These are phyloP conservation scores for Strobilomyces confusus DNA, from an alignment of 768 basidiomycete genomes.

Conservation along the genomic window DNA sequence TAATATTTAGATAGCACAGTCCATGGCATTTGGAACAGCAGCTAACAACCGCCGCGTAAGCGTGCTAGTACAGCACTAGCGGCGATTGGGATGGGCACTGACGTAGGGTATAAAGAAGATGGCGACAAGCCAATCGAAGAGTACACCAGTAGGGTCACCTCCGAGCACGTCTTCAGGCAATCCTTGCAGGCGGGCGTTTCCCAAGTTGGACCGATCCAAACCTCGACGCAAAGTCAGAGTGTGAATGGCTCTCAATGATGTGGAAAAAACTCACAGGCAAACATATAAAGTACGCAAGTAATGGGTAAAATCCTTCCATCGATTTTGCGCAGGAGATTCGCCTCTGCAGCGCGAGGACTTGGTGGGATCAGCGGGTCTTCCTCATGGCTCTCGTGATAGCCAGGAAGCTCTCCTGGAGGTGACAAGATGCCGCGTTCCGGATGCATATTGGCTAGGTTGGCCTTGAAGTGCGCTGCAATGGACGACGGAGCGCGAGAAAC, in stretches of 20 bases:
- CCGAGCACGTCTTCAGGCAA: slow-evolving; percentile 59
- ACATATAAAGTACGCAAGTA: slow-evolving; percentile 67
- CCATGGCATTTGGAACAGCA: slow-evolving; percentile 66
- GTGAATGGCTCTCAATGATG: not conserved
- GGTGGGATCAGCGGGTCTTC: slow-evolving; percentile 18
- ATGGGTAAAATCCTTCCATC: slow-evolving; percentile 68
- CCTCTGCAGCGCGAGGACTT: slow-evolving; percentile 39
- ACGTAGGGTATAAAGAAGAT: slow-evolving; percentile 80
- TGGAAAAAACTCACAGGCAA: slow-evolving; percentile 54
- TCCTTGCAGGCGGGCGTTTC: slow-evolving; percentile 77
- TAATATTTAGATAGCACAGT: slow-evolving; percentile 64
- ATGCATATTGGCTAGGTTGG: not conserved
- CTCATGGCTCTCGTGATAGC: slow-evolving; percentile 6
- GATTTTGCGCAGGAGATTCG: slow-evolving; percentile 55
- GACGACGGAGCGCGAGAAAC: not conserved
- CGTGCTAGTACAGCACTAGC: not conserved
- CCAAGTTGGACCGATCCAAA: slow-evolving; percentile 74
- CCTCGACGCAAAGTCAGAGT: slow-evolving; percentile 23
- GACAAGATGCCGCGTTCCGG: not conserved
- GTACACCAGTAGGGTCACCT: slow-evolving; percentile 61
- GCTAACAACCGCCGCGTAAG: slow-evolving; percentile 44
- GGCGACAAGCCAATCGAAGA: slow-evolving; percentile 79
- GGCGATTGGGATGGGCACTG: slow-evolving; percentile 14
- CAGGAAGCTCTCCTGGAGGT: slow-evolving; percentile 2
- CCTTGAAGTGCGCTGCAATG: not conserved